Conservation (phyloP, 495 filamentous ascomycete species). For the Neurospora sp. region DNA sequence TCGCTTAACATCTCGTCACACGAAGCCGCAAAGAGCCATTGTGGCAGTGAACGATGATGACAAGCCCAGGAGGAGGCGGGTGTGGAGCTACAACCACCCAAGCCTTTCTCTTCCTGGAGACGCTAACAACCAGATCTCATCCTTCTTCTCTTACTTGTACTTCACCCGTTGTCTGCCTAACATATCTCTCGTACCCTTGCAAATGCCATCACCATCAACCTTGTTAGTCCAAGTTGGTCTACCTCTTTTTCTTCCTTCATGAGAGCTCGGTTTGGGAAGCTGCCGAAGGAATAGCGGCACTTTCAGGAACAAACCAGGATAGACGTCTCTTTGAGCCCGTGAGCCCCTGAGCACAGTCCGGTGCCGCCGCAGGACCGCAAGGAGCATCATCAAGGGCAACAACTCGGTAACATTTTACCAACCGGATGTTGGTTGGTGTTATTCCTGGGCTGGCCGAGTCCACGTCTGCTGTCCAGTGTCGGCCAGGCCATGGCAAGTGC, state of each 20-base stretch:
- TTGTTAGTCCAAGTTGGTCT: background rate
- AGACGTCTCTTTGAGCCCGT: background rate
- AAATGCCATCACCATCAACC: background rate
- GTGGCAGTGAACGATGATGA: background rate
- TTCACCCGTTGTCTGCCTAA: background rate
- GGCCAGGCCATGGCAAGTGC: background rate
- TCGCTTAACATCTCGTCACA: background rate
- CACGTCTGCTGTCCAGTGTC: background rate
- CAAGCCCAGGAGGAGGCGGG: background rate
- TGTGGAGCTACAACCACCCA: background rate
- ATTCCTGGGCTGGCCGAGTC: background rate
- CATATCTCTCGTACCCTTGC: background rate
- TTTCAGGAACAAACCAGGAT: background rate
- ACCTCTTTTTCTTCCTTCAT: background rate
- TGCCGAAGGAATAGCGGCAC: background rate
- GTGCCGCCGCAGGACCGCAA: background rate
- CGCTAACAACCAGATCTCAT: background rate
- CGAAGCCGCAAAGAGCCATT: background rate
- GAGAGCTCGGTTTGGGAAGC: background rate
- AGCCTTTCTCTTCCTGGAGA: background rate
- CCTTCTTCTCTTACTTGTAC: background rate
- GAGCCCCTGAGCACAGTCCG: background rate
- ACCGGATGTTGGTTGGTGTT: background rate
- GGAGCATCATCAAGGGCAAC: background rate
- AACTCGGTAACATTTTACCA: background rate